phyloP scores from a whole-genome alignment of 495 filamentous ascomycete species.

The Extremus antarcticus region DNA sequence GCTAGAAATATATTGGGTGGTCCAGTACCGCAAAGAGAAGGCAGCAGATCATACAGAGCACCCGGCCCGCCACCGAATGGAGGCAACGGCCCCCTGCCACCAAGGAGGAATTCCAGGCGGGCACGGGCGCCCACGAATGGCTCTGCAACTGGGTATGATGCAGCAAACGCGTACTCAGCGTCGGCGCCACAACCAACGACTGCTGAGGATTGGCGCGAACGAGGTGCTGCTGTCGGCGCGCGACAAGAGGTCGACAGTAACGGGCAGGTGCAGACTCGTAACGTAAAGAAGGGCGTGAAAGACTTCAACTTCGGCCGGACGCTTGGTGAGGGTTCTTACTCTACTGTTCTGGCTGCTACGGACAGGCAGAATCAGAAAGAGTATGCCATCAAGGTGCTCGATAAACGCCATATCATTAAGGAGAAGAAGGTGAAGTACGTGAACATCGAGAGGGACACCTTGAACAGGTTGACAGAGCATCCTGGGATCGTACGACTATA shows the following conservation, averaged over 20 bases:
- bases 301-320: conserved; percentile 92
- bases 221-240: conserved; percentile 70
- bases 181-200: conserved; percentile 56
- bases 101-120: conserved; percentile 56
- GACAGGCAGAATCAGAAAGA: conserved; percentile 92
- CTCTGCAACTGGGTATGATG: conserved; percentile 38
- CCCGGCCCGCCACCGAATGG: conserved; percentile 37
- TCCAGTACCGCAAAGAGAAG: conserved; percentile 35
- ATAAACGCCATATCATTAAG: conserved; percentile 99
- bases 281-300: conserved; percentile 91
- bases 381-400: conserved; percentile 96
- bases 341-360: conserved; percentile 87
- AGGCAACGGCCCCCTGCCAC: conserved; percentile 45
- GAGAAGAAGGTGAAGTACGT: conserved; percentile 99
- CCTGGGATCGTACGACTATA: conserved; percentile 95
- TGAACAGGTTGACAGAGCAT: conserved; percentile 92
- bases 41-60: conserved; percentile 47
- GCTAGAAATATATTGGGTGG: conserved; percentile 22
- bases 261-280: conserved; percentile 67
- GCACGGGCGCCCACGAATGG: conserved; percentile 52
- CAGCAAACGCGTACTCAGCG: conserved; percentile 46
- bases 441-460: conserved; percentile 97
- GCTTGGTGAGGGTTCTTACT: conserved; percentile 95
- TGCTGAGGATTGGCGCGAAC: conserved; percentile 85
- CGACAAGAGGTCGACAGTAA: conserved; percentile 72